Conservation (phyloP, 2,329 filamentous ascomycete genomes). For the Geosmithia morbida region DNA sequence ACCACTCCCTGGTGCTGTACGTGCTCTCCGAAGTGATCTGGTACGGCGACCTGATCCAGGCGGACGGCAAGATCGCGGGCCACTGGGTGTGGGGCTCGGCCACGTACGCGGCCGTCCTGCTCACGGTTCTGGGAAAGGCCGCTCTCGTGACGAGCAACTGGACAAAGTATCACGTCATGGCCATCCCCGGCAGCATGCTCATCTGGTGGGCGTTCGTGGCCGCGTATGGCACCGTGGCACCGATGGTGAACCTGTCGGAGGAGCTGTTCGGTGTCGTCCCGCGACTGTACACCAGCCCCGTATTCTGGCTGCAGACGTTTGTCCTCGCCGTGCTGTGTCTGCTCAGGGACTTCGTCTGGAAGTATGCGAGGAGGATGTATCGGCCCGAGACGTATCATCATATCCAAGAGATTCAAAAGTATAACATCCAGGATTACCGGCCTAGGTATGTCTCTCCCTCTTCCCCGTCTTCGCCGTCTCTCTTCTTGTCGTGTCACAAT, state of each 20-base stretch:
- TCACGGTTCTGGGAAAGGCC: constrained; percentile 89
- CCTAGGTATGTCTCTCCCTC: constrained; percentile 51
- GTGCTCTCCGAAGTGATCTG: constrained; percentile 71
- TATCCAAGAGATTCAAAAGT: constrained; percentile 99
- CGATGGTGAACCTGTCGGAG: constrained; percentile 62
- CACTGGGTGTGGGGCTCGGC: constrained; percentile 98
- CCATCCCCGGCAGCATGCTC: constrained; percentile 83
- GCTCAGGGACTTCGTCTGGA: constrained; percentile 84
- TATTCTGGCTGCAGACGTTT: constrained; percentile 86
- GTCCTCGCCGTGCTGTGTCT: constrained; percentile 71
- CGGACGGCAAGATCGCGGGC: constrained; percentile 68
- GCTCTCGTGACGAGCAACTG: constrained; percentile 92
- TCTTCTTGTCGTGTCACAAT: background rate
- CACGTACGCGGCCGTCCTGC: constrained; percentile 86
- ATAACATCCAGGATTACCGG: constrained; percentile 97
- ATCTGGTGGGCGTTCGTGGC: constrained; percentile 89
- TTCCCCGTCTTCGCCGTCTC: constrained; percentile 1
- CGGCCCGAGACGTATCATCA: constrained; percentile 92
- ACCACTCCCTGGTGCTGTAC: constrained; percentile 91
- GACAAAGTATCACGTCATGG: constrained; percentile 95
- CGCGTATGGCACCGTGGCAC: constrained; percentile 73
- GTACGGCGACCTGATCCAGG: constrained; percentile 62
- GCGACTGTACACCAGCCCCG: constrained; percentile 61
- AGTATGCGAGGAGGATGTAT: constrained; percentile 97
- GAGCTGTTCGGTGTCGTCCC: constrained; percentile 82